Percentiles rank a stretch among this genome's conserved stretches.
phyloP scores from a whole-genome alignment of 805 yeast species.

The Schizosaccharomyces cryophilus region DNA sequence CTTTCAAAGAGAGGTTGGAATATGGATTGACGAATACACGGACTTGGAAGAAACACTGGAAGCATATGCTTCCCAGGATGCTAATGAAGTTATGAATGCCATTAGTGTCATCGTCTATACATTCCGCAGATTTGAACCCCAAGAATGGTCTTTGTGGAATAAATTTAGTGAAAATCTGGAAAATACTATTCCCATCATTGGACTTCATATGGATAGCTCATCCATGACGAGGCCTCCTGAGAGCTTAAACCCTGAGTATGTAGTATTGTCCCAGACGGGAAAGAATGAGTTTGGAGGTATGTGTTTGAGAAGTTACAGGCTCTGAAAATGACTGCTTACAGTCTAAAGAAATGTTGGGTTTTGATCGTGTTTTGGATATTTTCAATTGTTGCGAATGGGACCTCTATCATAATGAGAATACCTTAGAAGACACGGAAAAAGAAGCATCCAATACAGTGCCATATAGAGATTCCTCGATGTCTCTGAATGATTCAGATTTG shows the following conservation, averaged over 20 bases:
- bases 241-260: not conserved
- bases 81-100: not conserved
- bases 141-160: not conserved
- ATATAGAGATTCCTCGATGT: not conserved
- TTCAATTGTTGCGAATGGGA: not conserved
- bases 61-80: not conserved
- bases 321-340: not conserved
- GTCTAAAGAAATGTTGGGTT: not conserved
- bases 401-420: not conserved
- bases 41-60: not conserved
- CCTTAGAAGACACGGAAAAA: not conserved
- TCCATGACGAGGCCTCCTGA: not conserved
- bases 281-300: not conserved
- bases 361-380: not conserved
- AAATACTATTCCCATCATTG: not conserved
- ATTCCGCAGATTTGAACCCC: not conserved
- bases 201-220: not conserved
- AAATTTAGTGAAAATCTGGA: not conserved
- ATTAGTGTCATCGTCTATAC: not conserved
- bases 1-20: not conserved
- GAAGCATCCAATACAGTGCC: not conserved
- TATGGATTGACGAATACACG: not conserved
- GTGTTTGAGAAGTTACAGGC: not conserved
- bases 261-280: not conserved
- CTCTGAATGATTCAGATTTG: not conserved